Base-by-base conservation (phyloP, 495 filamentous ascomycete species). In the Xylaria acuta region DNA sequence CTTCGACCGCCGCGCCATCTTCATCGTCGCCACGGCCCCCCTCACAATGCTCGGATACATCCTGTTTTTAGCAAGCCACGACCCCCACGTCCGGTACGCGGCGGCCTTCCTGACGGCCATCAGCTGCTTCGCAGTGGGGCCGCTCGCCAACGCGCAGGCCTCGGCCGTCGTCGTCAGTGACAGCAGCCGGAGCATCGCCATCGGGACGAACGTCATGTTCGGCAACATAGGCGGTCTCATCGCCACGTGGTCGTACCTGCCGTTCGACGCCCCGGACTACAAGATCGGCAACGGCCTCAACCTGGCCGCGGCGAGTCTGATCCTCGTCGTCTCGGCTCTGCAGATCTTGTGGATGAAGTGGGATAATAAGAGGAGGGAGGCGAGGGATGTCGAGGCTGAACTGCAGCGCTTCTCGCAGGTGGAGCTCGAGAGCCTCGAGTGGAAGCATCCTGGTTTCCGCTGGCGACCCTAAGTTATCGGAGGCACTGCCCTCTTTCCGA, bases 231-330 rank as follows among this genome's bases (percentile, higher is more conserved):
- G 92, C 38, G 92, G 92, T 0, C 76, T 94, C 47, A 87, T 94
- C 75, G 85, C 88, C 1, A 93, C 91, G 18, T 93, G 92, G 92
- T 84, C 82, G 5, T 94, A 92, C 77, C 76, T 93, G 47, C 85
- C 88, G 0, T 88, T 77, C 53, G 91, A 93, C 76, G 86, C 76
- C 0, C 92, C 92, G 5, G 82, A 92, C 68, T 94, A 92, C 78
- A 89, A 82, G 66, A 92, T 93, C 72, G 92, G 92, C 1, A 93
- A 94, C 78, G 91, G 91, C 0, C 77, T 94, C 45, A 93, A 93
- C 75, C 78, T 93, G n/a, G 91, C 90, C 0, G 88, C 90, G 0
- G 78, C 84, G 3, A 81, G 80, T n/a, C 79, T 80, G 27, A 87
- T 85, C 11, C 75, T 93, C 7, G 11, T 92, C 18, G 18, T 89